Evolutionary conservation across 768 basidiomycete genomes (phyloP), one percentile per base, ranked within the genome.

Genomic region (Mycena rosella): DNA sequence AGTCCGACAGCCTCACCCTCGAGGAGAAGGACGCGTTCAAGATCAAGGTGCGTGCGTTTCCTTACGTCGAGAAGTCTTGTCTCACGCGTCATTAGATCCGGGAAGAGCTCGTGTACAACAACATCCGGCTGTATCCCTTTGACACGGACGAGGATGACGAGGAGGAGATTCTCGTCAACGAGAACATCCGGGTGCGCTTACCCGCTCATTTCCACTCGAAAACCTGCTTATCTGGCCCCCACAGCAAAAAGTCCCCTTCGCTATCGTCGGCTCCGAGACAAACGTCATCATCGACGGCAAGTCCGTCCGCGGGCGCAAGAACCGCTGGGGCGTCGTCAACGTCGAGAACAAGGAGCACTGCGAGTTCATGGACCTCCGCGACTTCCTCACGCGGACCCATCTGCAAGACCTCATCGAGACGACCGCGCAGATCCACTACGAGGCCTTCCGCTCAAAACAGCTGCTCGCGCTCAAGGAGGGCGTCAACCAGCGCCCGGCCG

Each of bases 381-480:
- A 99, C 87, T 99, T 99, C 88, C 86, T 99, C 68, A 96, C 95
- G 9, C 86, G 96, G 81, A 97, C 97, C 32, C 98, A 99, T 82
- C 80, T 99, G 76, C 97, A 99, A 80, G 97, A 99, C 77, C 83
- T 99, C 78, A 99, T 99, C 78, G 97, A 99, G 86, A 98, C 97
- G 62, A 99, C 98, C 13, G 96, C 98, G 14, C 94, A 96, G 80
- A 98, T 97, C 79, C 97, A 99, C 83, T 99, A 99, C 79, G 97
- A 99, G 85, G 96, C 96, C 11, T 99, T 99, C 95, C 91, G 97
- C 71, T 97, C 96, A 74, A 98, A 98, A 84, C 97, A 99, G 84
- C 82, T 99, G 72, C 86, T 98, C 52, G 97, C 97, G 17, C 88
- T 99, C 75, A 99, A 99, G 86, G 97, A 99, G 82, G 93, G 94